Evolutionary conservation across 805 yeast genomes (phyloP).

Genomic region (Ogataea degrootiae): DNA sequence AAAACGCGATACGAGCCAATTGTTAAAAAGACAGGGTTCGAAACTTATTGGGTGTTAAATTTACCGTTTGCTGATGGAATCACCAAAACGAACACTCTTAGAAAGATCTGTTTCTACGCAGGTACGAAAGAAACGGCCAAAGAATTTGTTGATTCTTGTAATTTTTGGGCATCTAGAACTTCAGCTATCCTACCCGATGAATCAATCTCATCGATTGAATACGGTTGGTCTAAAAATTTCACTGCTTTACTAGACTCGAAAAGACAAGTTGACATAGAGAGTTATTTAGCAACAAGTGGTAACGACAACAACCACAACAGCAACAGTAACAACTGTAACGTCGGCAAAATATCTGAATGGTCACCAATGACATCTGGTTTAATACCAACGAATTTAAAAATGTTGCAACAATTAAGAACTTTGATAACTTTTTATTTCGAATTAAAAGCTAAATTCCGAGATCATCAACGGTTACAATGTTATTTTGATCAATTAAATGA

Average conservation of each 20-base stretch:
- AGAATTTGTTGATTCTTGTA: slow-evolving; percentile 71
- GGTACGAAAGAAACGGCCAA: slow-evolving; percentile 63
- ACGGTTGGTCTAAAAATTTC: slow-evolving; percentile 62
- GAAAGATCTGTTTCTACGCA: slow-evolving; percentile 54
- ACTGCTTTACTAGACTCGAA: slow-evolving; percentile 9
- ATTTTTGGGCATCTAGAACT: slow-evolving; percentile 86
- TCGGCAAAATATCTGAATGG: slow-evolving; percentile 37
- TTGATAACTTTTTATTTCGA: slow-evolving; percentile 36
- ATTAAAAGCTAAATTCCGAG: slow-evolving; percentile 35
- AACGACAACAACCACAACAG: too few relatives aligned
- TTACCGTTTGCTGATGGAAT: slow-evolving; percentile 41
- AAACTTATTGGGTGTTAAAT: slow-evolving; percentile 49
- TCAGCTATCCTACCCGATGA: slow-evolving; percentile 77
- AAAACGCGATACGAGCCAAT: slow-evolving; percentile 12
- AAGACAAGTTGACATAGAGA: slow-evolving; percentile 5
- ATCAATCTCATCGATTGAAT: slow-evolving; percentile 71
- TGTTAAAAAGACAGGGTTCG: slow-evolving; percentile 31
- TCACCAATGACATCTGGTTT: slow-evolving; percentile 28
- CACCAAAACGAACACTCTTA: slow-evolving; percentile 22
- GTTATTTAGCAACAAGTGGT: slow-evolving; percentile 23
- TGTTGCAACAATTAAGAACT: slow-evolving; percentile 35
- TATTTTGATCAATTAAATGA: slow-evolving; percentile 10
- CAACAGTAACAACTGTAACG: too few relatives aligned
- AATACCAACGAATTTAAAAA: slow-evolving; percentile 23
- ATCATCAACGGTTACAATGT: slow-evolving; percentile 33